Evolutionary conservation across 2,329 filamentous ascomycete species (phyloP).

Genomic region (Ophiosphaerella korrae): DNA sequence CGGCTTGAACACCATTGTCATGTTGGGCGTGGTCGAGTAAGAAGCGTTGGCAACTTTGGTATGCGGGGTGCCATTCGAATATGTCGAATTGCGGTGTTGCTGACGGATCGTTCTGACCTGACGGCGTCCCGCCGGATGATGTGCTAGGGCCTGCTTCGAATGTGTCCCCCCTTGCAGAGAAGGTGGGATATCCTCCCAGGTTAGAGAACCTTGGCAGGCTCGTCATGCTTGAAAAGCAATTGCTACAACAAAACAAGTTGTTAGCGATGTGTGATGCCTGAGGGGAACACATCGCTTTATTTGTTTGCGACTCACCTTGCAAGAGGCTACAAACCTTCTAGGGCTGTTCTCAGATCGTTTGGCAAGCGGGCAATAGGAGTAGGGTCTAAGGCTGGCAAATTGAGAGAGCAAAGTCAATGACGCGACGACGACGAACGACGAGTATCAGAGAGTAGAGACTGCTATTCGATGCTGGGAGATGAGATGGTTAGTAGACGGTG

Average conservation of each 20-base stretch:
- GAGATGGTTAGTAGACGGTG: constrained; percentile 14
- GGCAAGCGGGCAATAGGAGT: constrained; percentile 3
- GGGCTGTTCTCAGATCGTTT: constrained; percentile 5
- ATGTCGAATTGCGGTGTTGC: constrained; percentile 67
- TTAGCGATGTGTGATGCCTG: constrained; percentile 29
- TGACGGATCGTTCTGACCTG: constrained; percentile 21
- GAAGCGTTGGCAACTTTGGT: constrained; percentile 86
- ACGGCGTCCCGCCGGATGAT: constrained; percentile 30
- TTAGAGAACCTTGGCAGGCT: constrained; percentile 38
- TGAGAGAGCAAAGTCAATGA: constrained; percentile 21
- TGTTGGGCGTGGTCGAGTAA: constrained; percentile 93
- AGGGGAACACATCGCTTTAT: constrained; percentile 22
- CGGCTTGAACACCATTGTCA: constrained; percentile 78
- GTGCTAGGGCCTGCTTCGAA: constrained; percentile 32
- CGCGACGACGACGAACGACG: constrained; percentile 11
- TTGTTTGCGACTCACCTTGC: constrained; percentile 27
- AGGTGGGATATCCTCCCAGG: constrained; percentile 39
- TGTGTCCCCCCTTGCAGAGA: constrained; percentile 30
- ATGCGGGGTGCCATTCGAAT: constrained; percentile 90
- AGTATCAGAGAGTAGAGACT: constrained; percentile 2
- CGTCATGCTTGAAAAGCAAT: constrained; percentile 25
- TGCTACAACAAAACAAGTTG: constrained; percentile 31
- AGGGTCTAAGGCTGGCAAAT: constrained; percentile 22
- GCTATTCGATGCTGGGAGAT: constrained; percentile 19
- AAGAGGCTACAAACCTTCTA: constrained; percentile 10